A percentile compares a stretch with the other conserved stretches of the same genome.
These are phyloP conservation scores for Fusarium sp. DNA, from an alignment of 2,329 filamentous ascomycete species.

Conservation along the genomic window DNA sequence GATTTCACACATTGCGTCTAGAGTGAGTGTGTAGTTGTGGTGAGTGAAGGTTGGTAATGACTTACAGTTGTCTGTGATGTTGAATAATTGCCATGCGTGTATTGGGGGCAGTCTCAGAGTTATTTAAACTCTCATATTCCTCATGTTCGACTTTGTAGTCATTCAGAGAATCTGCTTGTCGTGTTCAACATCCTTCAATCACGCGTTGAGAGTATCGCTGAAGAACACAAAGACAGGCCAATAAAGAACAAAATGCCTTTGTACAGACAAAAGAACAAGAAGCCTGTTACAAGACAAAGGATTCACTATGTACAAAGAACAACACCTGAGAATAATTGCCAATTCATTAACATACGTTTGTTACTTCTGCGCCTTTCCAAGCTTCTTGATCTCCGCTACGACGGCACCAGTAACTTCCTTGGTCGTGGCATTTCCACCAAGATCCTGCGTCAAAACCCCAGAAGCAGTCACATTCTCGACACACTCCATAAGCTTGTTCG, in stretches of 20 bases:
- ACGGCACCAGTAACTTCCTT: constrained; percentile 53
- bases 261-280: background rate
- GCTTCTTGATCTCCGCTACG: constrained; percentile 39
- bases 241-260: background rate
- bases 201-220: background rate
- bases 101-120: fast-evolving
- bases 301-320: too few species aligned
- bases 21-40: background rate
- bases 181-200: background rate
- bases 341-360: fast-evolving
- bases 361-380: constrained; percentile 18
- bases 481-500: constrained; percentile 60
- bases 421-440: constrained; percentile 60
- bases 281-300: background rate
- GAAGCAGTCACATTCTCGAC: constrained; percentile 65
- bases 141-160: background rate
- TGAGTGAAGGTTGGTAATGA: background rate
- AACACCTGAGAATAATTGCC: background rate
- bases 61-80: background rate
- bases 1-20: background rate
- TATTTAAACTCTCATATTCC: background rate
- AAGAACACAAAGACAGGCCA: background rate
- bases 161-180: background rate
- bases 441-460: constrained; percentile 64
- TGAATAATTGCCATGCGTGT: background rate